Evolutionary conservation across 2,329 filamentous ascomycete genomes (phyloP).

Genomic region (Epichloe elymi): DNA sequence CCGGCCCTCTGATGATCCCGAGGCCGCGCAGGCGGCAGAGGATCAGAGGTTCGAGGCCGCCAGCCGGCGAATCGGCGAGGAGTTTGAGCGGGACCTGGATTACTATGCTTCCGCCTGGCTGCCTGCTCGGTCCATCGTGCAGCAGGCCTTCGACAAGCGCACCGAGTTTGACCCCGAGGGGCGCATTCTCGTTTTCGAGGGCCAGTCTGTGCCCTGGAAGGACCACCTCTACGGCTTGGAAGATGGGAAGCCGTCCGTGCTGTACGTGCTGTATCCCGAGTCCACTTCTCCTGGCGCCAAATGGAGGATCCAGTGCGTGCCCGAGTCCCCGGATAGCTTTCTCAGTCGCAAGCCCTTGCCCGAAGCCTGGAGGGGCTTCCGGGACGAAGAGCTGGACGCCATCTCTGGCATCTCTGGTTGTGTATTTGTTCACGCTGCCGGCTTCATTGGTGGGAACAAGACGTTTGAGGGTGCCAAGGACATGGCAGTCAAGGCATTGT

Average conservation of each 20-base stretch:
- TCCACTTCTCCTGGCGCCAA: conserved; percentile 60
- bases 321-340: conserved; percentile 72
- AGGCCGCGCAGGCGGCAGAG: conserved; percentile 54
- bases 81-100: conserved; percentile 70
- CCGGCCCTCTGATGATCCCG: conserved; percentile 36
- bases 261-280: conserved; percentile 90
- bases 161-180: conserved; percentile 57
- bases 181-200: conserved; percentile 67
- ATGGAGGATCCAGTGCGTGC: conserved; percentile 92
- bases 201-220: conserved; percentile 80
- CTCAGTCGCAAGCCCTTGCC: conserved; percentile 84
- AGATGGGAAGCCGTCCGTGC: conserved; percentile 42
- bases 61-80: conserved; percentile 73
- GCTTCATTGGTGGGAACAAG: conserved; percentile 93
- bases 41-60: conserved; percentile 69
- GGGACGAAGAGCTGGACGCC: conserved; percentile 72
- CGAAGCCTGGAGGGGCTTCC: conserved; percentile 80
- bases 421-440: conserved; percentile 86
- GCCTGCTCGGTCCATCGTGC: conserved; percentile 70
- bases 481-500: conserved; percentile 70
- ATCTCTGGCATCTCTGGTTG: conserved; percentile 57
- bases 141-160: conserved; percentile 59
- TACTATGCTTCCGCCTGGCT: conserved; percentile 71
- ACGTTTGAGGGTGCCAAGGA: conserved; percentile 76
- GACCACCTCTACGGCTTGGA: conserved; percentile 90